Base-by-base conservation (phyloP, 768 basidiomycete species). In the Phylloporus sp. region DNA sequence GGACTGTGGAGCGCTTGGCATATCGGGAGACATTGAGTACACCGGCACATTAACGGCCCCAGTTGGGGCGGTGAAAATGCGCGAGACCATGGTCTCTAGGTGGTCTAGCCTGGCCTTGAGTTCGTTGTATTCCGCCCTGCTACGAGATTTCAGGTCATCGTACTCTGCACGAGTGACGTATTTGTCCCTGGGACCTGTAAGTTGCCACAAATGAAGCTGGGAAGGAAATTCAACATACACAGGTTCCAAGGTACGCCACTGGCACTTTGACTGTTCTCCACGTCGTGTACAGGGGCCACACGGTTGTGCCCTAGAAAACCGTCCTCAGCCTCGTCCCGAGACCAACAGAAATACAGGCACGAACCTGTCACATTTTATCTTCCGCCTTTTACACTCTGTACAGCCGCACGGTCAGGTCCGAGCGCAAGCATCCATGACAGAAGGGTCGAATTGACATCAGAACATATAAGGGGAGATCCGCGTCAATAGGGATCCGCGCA, bases 331-430 rank as follows among this genome's bases (percentile, higher is more conserved):
- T n/a, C 23, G n/a, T 38, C 46, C 37, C n/a, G 13, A 38, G 42
- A 53, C 11, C 27, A 43, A 41, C 10, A 44, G 37, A 24, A 44
- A 17, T 15, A 61, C 43, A 52, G 45, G 50, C 28, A 38, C 54
- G 72, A 59, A 85, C 84, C 85, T 85, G 71, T 91, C 87, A 65
- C 89, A 91, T 62, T 85, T 86, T 66, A 90, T 90, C 73, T 91
- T 90, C 34, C 88, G 77, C 57, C 88, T 71, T 65, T 90, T 90
- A 65, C 88, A 90, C 65, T 90, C 89, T 89, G 60, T 38, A 44
- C 33, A 42, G 42, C 34, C 48, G 48, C 34, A 52, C 50, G 48
- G 31, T 46, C 41, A 42, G 31, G 39, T 50, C 21, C 26, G 29
- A 38, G 42, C 41, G 45, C n/a, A 14, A 10, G 28, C 20, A n/a